Evolutionary conservation across 257 asterid species (phyloP).

Genomic region (Solanum microdontum): DNA sequence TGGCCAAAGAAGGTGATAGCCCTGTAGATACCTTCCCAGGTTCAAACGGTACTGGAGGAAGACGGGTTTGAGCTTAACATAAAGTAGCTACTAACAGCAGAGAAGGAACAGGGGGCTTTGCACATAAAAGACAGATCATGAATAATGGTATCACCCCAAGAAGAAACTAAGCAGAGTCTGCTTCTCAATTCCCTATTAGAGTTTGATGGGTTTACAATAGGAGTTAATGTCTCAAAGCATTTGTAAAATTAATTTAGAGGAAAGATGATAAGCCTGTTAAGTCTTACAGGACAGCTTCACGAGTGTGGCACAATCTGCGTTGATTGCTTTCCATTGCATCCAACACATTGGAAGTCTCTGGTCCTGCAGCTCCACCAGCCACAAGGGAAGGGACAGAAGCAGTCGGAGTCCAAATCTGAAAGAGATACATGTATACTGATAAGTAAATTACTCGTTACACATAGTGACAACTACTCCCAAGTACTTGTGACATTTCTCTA

Average conservation of each 20-base stretch:
- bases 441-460: not conserved
- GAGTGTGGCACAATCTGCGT: constrained; percentile 50
- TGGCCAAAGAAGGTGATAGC: not conserved
- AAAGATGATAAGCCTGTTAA: not conserved
- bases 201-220: not conserved
- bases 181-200: not conserved
- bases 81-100: not conserved
- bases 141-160: not conserved
- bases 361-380: constrained; percentile 65
- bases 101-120: not conserved
- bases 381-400: constrained; percentile 65
- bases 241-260: not conserved
- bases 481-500: constrained; percentile 9
- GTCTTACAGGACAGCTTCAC: constrained; percentile 63
- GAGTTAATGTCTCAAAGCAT: not conserved
- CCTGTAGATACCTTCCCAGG: not conserved
- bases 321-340: constrained; percentile 84
- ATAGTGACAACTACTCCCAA: not conserved
- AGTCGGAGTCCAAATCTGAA: constrained; percentile 88
- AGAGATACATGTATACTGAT: not conserved
- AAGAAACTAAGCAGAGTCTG: not conserved
- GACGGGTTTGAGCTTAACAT: not conserved
- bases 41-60: not conserved
- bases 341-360: constrained; percentile 51
- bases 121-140: not conserved